Percentiles rank a stretch among this genome's conserved stretches.
phyloP scores from a whole-genome alignment of 108 stramenopile species.

The Skeletonema menzelii region DNA sequence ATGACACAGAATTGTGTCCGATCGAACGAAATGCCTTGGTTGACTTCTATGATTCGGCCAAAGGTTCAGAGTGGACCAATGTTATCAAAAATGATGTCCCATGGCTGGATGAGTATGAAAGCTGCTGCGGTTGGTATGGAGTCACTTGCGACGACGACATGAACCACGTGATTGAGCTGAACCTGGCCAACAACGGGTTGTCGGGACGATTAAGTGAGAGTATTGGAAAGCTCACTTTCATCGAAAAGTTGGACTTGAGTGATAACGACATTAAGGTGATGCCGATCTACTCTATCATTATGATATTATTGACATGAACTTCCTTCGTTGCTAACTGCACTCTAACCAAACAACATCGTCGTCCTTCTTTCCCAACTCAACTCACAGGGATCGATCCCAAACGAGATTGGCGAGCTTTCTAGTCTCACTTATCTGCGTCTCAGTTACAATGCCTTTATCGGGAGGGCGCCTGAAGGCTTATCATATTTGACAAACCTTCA shows the following conservation, averaged over 20 bases:
- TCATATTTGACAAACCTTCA: background rate
- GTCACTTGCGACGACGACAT: conserved; percentile 7
- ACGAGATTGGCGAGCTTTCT: conserved; percentile 43
- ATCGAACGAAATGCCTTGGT: background rate
- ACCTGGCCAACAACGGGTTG: conserved; percentile 23
- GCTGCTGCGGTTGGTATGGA: background rate
- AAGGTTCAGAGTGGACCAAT: background rate
- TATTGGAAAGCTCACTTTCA: conserved; percentile 43
- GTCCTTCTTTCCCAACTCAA: background rate
- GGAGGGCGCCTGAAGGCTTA: conserved; percentile 17
- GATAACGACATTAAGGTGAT: conserved; percentile 48
- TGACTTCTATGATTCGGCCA: background rate
- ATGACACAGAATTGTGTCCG: background rate
- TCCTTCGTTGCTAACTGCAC: background rate
- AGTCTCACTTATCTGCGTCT: conserved; percentile 48
- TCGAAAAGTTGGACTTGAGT: conserved; percentile 50
- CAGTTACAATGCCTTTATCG: conserved; percentile 53
- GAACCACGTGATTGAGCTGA: background rate
- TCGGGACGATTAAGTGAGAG: conserved; percentile 48
- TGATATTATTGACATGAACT: background rate
- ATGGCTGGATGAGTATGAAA: background rate
- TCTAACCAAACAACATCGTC: background rate
- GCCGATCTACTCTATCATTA: background rate
- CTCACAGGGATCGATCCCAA: conserved; percentile 56
- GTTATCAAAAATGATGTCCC: too few species aligned